Base-by-base conservation (phyloP, 2,329 filamentous ascomycete genomes). In the Scedosporium aurantiacum region DNA sequence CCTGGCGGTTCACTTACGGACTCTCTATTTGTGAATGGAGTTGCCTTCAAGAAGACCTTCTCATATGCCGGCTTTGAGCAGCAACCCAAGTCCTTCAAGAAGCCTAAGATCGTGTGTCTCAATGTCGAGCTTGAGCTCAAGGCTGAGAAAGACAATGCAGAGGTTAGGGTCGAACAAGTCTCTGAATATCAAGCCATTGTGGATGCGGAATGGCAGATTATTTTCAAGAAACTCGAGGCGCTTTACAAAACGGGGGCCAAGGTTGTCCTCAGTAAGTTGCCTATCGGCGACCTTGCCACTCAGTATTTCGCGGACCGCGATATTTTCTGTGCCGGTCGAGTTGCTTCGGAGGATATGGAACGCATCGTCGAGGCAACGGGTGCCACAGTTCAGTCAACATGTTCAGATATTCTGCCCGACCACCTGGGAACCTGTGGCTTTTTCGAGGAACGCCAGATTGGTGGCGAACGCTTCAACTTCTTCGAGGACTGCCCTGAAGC, bases 31-130 rank as follows among this genome's bases (percentile, higher is more conserved):
- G 89, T 99, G 72, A 94, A 97, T 74, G 94, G 94, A 71, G 94
- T 99, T 64, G 93, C 94, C 41, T 99, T 99, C 82, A 97, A 97
- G 82, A 99, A 99, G 85, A 99, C 94, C 4, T 99, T 99, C 76
- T 92, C 93, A 59, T 99, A 99, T 73, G 94, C 94, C 68, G 94
- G 94, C 72, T 99, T 99, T 77, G 94, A 99, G 78, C 94, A 99
- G 78, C 94, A 99, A 78, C 94, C 94, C 67, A 99, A 99, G 78
- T 87, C 84, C 6, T 97, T 99, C 81, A 86, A 83, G 72, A 85
- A 96, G 76, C 94, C 94, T 64, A 96, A 95, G 81, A 96, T 99
- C 68, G 90, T 97, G 64, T 97, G 93, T 76, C 79, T 99, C 68
- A 99, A 97, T 74, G 94, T 99, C 68, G 94, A 99, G 78, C 82